These are phyloP conservation scores for Vanderwaltozyma verrucispora DNA, from an alignment of 805 yeast species.

Conservation along the genomic window DNA sequence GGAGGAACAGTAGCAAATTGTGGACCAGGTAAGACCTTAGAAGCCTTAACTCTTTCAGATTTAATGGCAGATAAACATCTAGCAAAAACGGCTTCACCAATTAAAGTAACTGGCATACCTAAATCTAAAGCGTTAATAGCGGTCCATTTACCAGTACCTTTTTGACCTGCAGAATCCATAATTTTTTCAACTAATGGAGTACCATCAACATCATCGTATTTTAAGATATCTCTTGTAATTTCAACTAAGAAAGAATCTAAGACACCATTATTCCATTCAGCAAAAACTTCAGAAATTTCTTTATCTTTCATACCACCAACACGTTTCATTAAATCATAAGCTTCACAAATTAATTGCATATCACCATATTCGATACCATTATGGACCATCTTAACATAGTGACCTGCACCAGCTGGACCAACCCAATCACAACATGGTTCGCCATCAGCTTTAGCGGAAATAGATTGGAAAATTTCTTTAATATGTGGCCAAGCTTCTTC, in stretches of 20 bases:
- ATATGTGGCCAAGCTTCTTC: constrained; percentile 98
- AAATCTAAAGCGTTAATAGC: constrained; percentile 95
- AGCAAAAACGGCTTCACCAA: constrained; percentile 97
- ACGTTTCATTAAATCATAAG: constrained; percentile 92
- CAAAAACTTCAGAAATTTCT: constrained; percentile 89
- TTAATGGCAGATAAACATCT: constrained; percentile 93
- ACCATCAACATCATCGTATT: constrained; percentile 82
- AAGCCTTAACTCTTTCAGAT: constrained; percentile 81
- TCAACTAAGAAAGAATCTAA: constrained; percentile 94
- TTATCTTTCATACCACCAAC: constrained; percentile 81
- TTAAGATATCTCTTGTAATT: constrained; percentile 90
- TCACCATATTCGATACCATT: constrained; percentile 99
- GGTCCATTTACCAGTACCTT: constrained; percentile 99
- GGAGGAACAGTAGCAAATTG: constrained; percentile 12
- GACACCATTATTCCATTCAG: constrained; percentile 94
- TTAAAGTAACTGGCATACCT: constrained; percentile 96
- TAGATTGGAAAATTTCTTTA: constrained; percentile 91
- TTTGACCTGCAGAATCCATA: constrained; percentile 95
- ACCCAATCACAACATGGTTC: constrained; percentile 99
- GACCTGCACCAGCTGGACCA: constrained; percentile 98
- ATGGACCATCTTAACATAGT: constrained; percentile 98
- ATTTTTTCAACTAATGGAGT: constrained; percentile 93
- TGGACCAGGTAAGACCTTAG: constrained; percentile 75
- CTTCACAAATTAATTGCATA: constrained; percentile 98
- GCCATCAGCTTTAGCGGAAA: constrained; percentile 93